Base-by-base conservation (phyloP, 345 rosid genomes). In the Reutealis trisperma region DNA sequence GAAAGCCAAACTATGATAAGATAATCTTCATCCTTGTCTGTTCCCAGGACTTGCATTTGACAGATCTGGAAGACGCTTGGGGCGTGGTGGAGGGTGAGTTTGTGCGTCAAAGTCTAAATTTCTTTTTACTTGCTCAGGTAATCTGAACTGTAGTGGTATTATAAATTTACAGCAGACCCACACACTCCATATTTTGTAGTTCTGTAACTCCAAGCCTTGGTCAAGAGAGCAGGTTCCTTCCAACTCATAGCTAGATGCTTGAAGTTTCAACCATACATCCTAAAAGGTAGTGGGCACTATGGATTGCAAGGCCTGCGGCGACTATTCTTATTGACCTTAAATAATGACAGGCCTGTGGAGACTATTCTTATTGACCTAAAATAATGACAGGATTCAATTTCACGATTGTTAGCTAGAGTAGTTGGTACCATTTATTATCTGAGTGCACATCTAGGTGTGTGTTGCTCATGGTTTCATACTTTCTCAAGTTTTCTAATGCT, bases 71-170 rank as follows among this genome's bases (percentile, higher is more conserved):
- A 86, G 96, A 84, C 97, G 98, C 83, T 76, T 96, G 84, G 98
- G 98, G 71, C 99, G 98, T 79, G 99, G 98, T 44, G 97, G 98
- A 78, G 99, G 99, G 99, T 95, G 75, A 32, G 84, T 57, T 52
- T 11, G 3, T 60, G 72, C 21, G 60, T 76, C 37, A 5, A 27
- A 47, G 42, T 59, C 60, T 71, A 7, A 11, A 22, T 52, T 62
- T 69, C 25, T 52, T 5, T 60, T 49, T 62, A 11, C 13, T 60
- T 9, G 44, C 49, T 15, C 21, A 15, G 51, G n/a, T 47, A 18
- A 66, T 11, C 54, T 47, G 24, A 61, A 74, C 27, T 27, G 49
- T 34, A 8, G 8, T 44, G 37, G 55, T 68, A 27, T 47, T 51
- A 30, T 15, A 47, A 6, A 68, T 68, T 2, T 68, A 27, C 59